Conservation (phyloP, 345 rosid genomes). For the Acer yangbiense region DNA sequence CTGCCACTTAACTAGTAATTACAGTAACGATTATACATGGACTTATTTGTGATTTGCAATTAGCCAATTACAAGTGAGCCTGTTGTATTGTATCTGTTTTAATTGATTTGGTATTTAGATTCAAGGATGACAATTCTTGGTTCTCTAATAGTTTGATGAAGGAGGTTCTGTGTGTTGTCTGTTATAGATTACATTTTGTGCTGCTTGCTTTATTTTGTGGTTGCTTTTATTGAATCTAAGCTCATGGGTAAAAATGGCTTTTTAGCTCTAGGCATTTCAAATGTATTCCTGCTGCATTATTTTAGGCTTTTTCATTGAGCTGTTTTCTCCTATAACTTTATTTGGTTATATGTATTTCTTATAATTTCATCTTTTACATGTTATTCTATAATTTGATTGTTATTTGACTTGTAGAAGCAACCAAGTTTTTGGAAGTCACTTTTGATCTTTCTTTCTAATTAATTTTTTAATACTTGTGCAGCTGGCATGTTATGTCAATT, state of each 20-base stretch:
- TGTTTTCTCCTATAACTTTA: background rate
- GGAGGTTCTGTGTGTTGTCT: background rate
- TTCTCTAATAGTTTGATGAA: background rate
- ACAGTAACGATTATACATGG: background rate
- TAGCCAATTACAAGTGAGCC: background rate
- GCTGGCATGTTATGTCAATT: constrained; percentile 33
- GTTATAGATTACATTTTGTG: background rate
- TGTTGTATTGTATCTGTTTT: background rate
- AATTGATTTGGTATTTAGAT: background rate
- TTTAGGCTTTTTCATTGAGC: background rate
- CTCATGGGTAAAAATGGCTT: background rate
- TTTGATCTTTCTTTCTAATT: background rate
- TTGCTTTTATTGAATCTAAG: background rate
- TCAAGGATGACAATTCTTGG: background rate
- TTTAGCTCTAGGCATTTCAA: background rate
- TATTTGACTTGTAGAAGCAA: constrained; percentile 23
- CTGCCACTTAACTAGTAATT: background rate
- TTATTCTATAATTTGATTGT: background rate
- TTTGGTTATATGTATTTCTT: background rate
- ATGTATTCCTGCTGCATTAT: background rate
- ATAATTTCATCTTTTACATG: background rate
- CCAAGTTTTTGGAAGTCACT: constrained; percentile 18
- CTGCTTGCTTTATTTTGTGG: background rate
- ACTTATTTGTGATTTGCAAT: background rate
- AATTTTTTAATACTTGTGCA: constrained; percentile 15